Percentiles rank a stretch among this genome's conserved stretches.
phyloP scores from a whole-genome alignment of 768 basidiomycete species.

The Mycena rebaudengoi region DNA sequence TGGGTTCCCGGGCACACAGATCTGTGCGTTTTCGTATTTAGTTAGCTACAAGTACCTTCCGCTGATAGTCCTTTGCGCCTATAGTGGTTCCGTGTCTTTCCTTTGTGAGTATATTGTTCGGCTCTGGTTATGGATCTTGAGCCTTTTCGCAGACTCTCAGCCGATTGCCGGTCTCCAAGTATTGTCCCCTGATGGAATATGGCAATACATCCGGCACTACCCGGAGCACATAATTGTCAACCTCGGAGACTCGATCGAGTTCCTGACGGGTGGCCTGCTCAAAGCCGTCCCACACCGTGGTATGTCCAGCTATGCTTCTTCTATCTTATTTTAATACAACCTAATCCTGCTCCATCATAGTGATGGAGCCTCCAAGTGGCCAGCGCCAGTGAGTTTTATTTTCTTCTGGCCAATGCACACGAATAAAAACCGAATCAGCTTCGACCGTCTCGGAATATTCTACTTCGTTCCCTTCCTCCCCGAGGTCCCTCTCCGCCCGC shows the following conservation, averaged over 20 bases:
- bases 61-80: slow-evolving; percentile 1
- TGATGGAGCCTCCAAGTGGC: slow-evolving; percentile 26
- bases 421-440: slow-evolving; percentile 9
- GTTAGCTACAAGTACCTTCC: not conserved
- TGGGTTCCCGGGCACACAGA: slow-evolving; percentile 27
- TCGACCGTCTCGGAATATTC: slow-evolving; percentile 26
- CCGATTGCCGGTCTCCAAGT: slow-evolving; percentile 26
- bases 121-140: not conserved
- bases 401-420: not conserved
- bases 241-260: slow-evolving; percentile 26
- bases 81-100: slow-evolving; percentile 3
- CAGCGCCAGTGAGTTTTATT: slow-evolving; percentile 22
- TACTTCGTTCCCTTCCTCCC: slow-evolving; percentile 22
- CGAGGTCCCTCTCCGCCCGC: slow-evolving; percentile 15
- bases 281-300: slow-evolving; percentile 28
- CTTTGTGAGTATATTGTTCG: not conserved
- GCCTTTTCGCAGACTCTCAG: slow-evolving; percentile 20
- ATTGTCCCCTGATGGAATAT: slow-evolving; percentile 13
- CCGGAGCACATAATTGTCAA: slow-evolving; percentile 25
- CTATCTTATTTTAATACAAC: not conserved
- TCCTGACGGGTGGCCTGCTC: slow-evolving; percentile 25
- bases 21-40: slow-evolving; percentile 12
- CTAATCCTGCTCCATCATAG: slow-evolving; percentile 13
- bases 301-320: not conserved
- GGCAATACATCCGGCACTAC: slow-evolving; percentile 25